Base-by-base conservation (phyloP, 2,329 filamentous ascomycete species). In the Camillea tinctor region DNA sequence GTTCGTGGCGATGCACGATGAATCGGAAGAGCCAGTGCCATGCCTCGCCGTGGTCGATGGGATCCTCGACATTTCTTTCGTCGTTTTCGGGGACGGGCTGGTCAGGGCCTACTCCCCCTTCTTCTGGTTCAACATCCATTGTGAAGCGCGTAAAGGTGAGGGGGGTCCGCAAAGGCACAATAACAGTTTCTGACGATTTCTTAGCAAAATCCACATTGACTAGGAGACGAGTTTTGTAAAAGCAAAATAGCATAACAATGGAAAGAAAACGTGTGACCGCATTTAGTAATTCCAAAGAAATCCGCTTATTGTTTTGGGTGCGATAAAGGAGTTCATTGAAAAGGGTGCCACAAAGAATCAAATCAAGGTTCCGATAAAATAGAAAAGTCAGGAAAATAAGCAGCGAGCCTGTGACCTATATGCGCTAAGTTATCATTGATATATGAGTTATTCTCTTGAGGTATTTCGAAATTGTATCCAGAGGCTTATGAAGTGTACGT, bases 1-100 rank as follows among this genome's bases (percentile, higher is more conserved):
- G 7, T 54, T 17, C 55, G 13, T 54, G 53, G 36, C 64, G 63
- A 50, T 69, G 54, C 49, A 70, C 55, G 24, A 70, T 60, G 23
- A 66, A 1, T 24, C 55, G 50, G 13, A 59, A 57, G 26, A 52
- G 54, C 11, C 15, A 15, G 5, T 51, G 36, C 59, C 58, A 60
- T 5, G 20, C 13, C 1, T 24, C 22, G 17, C 60, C 17, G 20
- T 61, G 57, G 13, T 20, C 6, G 1, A 8, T 52, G 13, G 54
- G 54, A 5, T 50, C 56, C 7, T 54, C 60, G 20, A 40, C 23
- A 3, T 13, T 20, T 11, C 24, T 52, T n/a, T 57, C 57, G 30
- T 57, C 44, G 24, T 60, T 48, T 11, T 26, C 26, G 26, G 8
- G 26, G 26, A 9, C 26, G 2, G 26, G 36, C n/a, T 15, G 36